Base-by-base conservation (phyloP, 2,329 filamentous ascomycete species). In the Remersonia thermophila region DNA sequence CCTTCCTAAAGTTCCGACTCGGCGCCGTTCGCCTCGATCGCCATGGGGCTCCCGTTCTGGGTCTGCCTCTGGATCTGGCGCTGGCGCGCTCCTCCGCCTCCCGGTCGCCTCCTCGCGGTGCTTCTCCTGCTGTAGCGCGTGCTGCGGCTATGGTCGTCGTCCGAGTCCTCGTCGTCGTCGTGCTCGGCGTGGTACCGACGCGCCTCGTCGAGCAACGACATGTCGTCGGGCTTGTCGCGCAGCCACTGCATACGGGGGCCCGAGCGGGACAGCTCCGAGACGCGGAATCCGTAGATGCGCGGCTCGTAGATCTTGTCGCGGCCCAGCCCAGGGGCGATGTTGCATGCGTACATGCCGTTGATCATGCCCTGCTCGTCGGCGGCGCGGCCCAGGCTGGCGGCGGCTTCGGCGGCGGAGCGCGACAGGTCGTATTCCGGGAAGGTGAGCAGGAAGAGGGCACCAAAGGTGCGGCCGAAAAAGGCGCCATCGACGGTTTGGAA, bases 191-290 rank as follows among this genome's bases (percentile, higher is more conserved):
- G 66, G 46, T 66, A 73, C 7, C 61, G 57, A 9, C 67, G 62
- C n/a, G 71, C 67, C 61, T 98, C 91, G 54, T 98, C 86, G 33
- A 96, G 66, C 50, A 93, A 83, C 30, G 69, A 77, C 37, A 94
- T 68, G 52, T 94, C 76, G 11, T 68, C 66, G 0, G 91, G 91
- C 54, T 86, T 81, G 59, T 81, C 78, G 47, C 91, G 77, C 50
- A 98, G 65, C 91, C 91, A 98, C 56, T 87, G 86, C 91, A 98
- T 98, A 42, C 91, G 73, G 10, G 91, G 91, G 0, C 91, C 91
- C 16, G 83, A 86, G 47, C 83, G 77, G 29, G 91, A 84, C 39
- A 87, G 71, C 59, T 96, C 91, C 13, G 83, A 89, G 15, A 98
- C 91, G 43, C 82, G 76, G 65, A 98, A 98, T 18, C 91, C 91